Evolutionary conservation across 2,329 filamentous ascomycete genomes (phyloP).

Genomic region (Ophiosphaerella herpotricha): DNA sequence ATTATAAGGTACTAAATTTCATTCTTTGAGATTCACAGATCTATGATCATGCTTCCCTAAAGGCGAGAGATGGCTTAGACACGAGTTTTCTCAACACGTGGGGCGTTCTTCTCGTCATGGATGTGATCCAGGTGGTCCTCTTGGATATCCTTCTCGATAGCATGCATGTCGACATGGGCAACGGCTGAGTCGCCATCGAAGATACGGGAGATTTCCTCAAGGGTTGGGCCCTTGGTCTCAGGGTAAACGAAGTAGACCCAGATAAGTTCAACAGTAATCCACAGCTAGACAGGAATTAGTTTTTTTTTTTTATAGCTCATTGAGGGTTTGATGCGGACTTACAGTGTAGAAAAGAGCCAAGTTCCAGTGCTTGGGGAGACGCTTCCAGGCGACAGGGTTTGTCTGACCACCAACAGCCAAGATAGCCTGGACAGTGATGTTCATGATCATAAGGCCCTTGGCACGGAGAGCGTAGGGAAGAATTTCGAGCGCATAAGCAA

Average conservation of each 20-base stretch:
- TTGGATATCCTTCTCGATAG: slow-evolving; percentile 24
- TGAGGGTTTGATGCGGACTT: not conserved
- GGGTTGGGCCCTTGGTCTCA: slow-evolving; percentile 69
- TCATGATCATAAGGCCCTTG: slow-evolving; percentile 61
- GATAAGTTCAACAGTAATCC: slow-evolving; percentile 63
- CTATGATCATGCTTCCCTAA: not conserved
- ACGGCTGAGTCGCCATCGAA: slow-evolving; percentile 66
- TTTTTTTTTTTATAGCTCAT: not conserved
- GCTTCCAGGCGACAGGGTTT: slow-evolving; percentile 67
- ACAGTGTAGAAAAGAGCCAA: slow-evolving; percentile 68
- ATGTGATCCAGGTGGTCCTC: slow-evolving; percentile 17
- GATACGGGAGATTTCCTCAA: slow-evolving; percentile 71
- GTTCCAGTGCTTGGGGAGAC: slow-evolving; percentile 62
- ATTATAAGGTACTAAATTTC: slow-evolving; percentile 3
- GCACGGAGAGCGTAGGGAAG: slow-evolving; percentile 55
- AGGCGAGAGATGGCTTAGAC: slow-evolving; percentile 8
- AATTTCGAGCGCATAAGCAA: slow-evolving; percentile 59
- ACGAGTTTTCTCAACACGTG: slow-evolving; percentile 15
- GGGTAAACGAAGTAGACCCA: slow-evolving; percentile 56
- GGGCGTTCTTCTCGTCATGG: slow-evolving; percentile 18
- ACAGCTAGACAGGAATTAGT: slow-evolving; percentile 42
- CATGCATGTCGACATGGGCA: slow-evolving; percentile 29
- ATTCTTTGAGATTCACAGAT: not conserved
- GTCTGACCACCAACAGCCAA: slow-evolving; percentile 65
- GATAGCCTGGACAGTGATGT: slow-evolving; percentile 66